phyloP scores from a whole-genome alignment of 148 eudicot genomes.

The Arbutus unedo region DNA sequence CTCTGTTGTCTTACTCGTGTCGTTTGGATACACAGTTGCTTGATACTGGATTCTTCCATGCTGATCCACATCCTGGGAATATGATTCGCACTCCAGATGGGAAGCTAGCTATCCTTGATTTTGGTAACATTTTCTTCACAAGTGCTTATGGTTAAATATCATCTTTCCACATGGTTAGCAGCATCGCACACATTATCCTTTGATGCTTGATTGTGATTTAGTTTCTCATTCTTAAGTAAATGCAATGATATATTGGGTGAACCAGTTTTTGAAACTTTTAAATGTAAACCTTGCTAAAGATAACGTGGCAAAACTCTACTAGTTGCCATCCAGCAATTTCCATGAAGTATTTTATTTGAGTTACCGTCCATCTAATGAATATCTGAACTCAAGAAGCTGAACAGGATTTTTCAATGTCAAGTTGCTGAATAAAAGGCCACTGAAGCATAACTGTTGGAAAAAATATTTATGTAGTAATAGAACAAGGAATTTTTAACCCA shows the following conservation, averaged over 20 bases:
- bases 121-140: conserved; percentile 51
- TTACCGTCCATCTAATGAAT: neutral
- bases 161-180: neutral
- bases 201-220: neutral
- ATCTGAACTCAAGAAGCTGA: neutral
- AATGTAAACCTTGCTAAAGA: neutral
- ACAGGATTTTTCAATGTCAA: neutral
- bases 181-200: conserved; percentile 1
- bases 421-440: neutral
- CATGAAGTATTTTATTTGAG: neutral
- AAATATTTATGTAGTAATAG: neutral
- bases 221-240: neutral
- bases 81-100: conserved; percentile 97
- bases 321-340: neutral
- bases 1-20: conserved; percentile 13
- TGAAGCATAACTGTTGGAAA: neutral
- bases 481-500: neutral
- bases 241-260: neutral
- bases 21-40: conserved; percentile 61
- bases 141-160: neutral
- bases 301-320: neutral
- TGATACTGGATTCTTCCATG: conserved; percentile 99
- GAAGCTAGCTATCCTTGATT: conserved; percentile 89
- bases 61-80: conserved; percentile 99
- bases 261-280: neutral